These are phyloP conservation scores for Pseudogymnoascus sp. DNA, from an alignment of 2,329 filamentous ascomycete genomes.

Conservation along the genomic window DNA sequence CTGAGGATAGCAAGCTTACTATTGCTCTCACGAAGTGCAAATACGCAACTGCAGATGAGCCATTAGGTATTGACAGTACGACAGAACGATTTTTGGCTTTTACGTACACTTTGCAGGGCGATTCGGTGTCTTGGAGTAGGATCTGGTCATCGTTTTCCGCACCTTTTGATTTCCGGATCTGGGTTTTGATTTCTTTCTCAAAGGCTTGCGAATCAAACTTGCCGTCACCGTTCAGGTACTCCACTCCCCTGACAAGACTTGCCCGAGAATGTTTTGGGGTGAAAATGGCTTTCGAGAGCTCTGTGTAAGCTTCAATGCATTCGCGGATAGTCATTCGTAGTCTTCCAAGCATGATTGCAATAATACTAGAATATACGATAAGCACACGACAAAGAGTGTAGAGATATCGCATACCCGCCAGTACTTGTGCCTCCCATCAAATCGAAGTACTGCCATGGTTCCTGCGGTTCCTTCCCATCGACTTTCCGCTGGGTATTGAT, in stretches of 20 bases:
- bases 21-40: slow-evolving; percentile 4
- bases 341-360: slow-evolving; percentile 33
- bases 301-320: slow-evolving; percentile 27
- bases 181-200: background rate
- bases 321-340: slow-evolving; percentile 30
- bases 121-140: background rate
- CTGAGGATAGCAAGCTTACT: slow-evolving; percentile 5
- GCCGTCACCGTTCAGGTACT: background rate
- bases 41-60: slow-evolving; percentile 9
- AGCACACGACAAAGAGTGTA: background rate
- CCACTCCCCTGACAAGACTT: background rate
- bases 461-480: background rate
- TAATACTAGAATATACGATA: slow-evolving; percentile 21
- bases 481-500: background rate
- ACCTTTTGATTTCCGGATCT: background rate
- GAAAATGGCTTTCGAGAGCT: slow-evolving; percentile 10
- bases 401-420: slow-evolving; percentile 29
- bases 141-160: background rate
- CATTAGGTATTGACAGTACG: background rate
- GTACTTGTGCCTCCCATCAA: slow-evolving; percentile 47
- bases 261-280: background rate
- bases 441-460: slow-evolving; percentile 45
- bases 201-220: background rate
- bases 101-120: background rate
- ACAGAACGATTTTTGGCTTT: background rate